These are phyloP conservation scores for Candida nitratophila DNA, from an alignment of 805 yeast species.

Conservation along the genomic window DNA sequence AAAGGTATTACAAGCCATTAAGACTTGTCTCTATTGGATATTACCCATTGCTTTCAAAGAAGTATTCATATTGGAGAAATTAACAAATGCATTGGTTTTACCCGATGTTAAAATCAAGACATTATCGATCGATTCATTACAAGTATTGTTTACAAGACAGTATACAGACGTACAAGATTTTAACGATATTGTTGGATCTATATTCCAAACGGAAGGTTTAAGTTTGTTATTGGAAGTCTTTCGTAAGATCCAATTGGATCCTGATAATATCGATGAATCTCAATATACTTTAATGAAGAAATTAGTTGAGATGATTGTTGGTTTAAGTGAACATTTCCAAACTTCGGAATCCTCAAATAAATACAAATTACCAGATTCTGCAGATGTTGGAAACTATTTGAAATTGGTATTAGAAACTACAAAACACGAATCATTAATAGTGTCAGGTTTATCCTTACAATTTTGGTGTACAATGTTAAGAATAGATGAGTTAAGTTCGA, in stretches of 20 bases:
- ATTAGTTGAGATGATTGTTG: conserved; percentile 88
- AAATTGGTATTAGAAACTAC: conserved; percentile 75
- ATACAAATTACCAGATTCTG: conserved; percentile 36
- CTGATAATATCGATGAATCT: conserved; percentile 64
- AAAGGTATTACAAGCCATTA: conserved; percentile 71
- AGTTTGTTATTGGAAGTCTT: conserved; percentile 60
- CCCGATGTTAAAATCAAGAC: conserved; percentile 63
- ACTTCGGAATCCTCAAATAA: conserved; percentile 5
- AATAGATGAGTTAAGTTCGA: conserved; percentile 63
- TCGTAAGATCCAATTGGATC: conserved; percentile 48
- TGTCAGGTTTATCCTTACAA: conserved; percentile 83
- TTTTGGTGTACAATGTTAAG: conserved; percentile 92
- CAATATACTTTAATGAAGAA: conserved; percentile 79
- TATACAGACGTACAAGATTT: conserved; percentile 66
- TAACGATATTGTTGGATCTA: conserved; percentile 68
- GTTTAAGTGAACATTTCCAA: conserved; percentile 69
- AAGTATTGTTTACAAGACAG: conserved; percentile 75
- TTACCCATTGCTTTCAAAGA: conserved; percentile 65
- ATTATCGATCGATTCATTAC: conserved; percentile 85
- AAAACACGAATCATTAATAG: conserved; percentile 76
- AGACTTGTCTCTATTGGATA: conserved; percentile 89
- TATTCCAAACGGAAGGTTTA: conserved; percentile 72
- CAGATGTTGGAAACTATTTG: conserved; percentile 65
- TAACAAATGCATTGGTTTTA: conserved; percentile 52
- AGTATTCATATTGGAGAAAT: conserved; percentile 56